Conservation (phyloP, 345 rosid species). For the Carallia pectinifolia region DNA sequence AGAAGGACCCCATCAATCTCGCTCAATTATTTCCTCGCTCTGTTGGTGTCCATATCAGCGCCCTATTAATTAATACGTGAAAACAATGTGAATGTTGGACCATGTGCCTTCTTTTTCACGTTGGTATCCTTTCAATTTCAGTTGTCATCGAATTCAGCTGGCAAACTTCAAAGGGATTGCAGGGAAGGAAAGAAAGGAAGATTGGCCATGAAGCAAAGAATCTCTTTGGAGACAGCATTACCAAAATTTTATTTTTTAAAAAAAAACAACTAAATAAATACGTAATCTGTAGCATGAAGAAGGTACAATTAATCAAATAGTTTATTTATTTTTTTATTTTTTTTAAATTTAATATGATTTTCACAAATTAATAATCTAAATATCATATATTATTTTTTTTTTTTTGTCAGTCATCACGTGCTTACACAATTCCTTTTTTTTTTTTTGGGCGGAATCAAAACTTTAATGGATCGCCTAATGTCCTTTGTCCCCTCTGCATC, state of each 20-base stretch:
- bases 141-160: neutral
- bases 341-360: no score
- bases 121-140: constrained; percentile 12
- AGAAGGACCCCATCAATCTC: no score
- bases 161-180: neutral
- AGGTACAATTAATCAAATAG: no score
- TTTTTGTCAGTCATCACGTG: no score
- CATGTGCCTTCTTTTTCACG: neutral
- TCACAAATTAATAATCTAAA: no score
- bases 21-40: no score
- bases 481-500: neutral
- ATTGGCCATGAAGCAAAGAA: constrained; percentile 1
- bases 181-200: neutral
- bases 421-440: no score
- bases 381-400: no score
- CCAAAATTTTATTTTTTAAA: neutral
- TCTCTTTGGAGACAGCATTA: neutral
- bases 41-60: no score
- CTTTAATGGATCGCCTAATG: neutral
- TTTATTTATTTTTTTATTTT: no score
- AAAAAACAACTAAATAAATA: no score
- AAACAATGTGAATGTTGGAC: constrained; percentile 13
- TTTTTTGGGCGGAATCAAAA: neutral
- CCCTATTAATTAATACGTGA: neutral
- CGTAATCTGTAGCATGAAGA: no score